Evolutionary conservation across 1,139 yeast genomes (phyloP), one percentile per base, ranked within the genome.

Genomic region (Pichia sp.): DNA sequence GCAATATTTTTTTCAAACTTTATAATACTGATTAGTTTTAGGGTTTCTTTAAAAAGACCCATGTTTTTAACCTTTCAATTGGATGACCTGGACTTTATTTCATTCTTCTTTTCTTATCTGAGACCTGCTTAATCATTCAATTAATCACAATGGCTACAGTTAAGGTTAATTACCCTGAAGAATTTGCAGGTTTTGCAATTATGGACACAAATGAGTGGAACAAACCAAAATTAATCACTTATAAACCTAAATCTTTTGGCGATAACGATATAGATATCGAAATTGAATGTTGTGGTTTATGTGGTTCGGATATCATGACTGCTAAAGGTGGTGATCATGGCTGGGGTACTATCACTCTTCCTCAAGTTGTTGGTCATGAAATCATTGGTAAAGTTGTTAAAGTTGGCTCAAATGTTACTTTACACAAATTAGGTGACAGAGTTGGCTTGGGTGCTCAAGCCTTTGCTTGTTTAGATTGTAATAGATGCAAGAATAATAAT

Each of bases 401-500:
- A 42, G 69, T 77, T 20, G 85, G 64, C 34, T 47, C 59, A n/a
- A 64, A 68, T 32, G 83, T 78, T 23, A 66, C 67, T 30, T 57
- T 64, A 36, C 65, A 76, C 60, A 72, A 74, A 59, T 56, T 74
- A 18, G 85, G 85, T 42, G 80, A 80, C 56, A 66, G 79, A 52
- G 85, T 79, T 34, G 86, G 85, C 45, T 68, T 77, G 50, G 86
- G 86, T 53, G 82, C 85, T 39, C 70, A 69, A 45, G 68, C 72
- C 41, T 67, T 65, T 44, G 65, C 77, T 16, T 81, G 86, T 66
- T 53, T 62, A 22, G 56, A 62, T 16, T 81, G 86, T 64, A 56
- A 61, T 47, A 63, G 73, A 55, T 81, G 86, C 64, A 54, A 61
- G 32, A 47, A 51, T 42, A 70, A 68, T 54, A 67, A 73, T 56